phyloP scores from a whole-genome alignment of 2,329 filamentous ascomycete genomes.

The Colletotrichum eremochloae region DNA sequence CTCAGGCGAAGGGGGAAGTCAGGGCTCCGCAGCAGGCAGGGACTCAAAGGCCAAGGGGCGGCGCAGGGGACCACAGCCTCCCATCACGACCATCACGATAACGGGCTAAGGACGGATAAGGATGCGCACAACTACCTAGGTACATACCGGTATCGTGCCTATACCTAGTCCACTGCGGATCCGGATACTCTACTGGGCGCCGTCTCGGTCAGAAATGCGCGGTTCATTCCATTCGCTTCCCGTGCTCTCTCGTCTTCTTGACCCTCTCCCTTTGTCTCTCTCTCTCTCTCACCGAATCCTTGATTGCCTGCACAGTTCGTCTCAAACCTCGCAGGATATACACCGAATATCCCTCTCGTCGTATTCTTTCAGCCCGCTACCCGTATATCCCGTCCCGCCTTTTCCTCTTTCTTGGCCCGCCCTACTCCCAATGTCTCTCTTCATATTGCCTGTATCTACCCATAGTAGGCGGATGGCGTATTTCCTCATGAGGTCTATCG shows the following conservation, averaged over 20 bases:
- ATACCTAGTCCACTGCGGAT: no score
- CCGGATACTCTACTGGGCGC: no score
- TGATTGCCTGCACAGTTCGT: background rate
- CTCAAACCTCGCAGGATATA: background rate
- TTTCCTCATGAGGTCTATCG: background rate
- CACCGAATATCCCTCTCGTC: background rate
- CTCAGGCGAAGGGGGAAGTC: background rate
- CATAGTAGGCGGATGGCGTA: no score
- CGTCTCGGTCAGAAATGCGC: background rate
- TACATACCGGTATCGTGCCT: no score
- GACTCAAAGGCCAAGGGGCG: background rate
- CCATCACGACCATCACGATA: background rate
- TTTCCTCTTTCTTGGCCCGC: background rate
- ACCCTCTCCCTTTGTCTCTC: background rate
- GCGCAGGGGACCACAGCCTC: background rate
- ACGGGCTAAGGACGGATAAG: background rate
- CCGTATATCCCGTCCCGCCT: no score
- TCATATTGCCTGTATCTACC: no score
- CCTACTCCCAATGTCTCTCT: background rate
- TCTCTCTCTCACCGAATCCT: background rate
- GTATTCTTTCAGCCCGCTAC: background rate
- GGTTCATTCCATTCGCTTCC: conserved; percentile 8
- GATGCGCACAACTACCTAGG: no score
- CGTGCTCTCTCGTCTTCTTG: no score
- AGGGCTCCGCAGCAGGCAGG: background rate